Base-by-base conservation (phyloP, 148 eudicot genomes). In the Fagopyrum tataricum region DNA sequence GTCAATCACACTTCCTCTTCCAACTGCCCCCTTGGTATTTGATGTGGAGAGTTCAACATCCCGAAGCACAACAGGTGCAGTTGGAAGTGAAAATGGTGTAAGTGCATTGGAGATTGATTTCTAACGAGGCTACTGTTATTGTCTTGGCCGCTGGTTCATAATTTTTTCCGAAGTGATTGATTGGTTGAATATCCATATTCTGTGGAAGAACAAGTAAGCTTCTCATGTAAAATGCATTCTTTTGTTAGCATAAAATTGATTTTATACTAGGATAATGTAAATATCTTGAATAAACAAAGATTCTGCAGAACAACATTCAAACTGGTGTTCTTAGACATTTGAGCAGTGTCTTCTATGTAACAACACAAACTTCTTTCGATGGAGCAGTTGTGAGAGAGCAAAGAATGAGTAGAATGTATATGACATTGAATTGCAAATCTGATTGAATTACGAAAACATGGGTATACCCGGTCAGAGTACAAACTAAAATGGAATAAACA, bases 1-100 rank as follows among this genome's bases (percentile, higher is more conserved):
- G 7, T 44, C 72, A 0, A 8, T 15, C 21, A 20, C 0, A 5
- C 51, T 64, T 37, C 69, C 69, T 64, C 69, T 37, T 64, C 69
- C 69, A 64, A 64, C 69, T 15, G 26, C 69, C 9, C 69, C 69
- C 18, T 64, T 37, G 42, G 37, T 64, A 64, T 64, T 64, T 64
- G 69, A 64, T 39, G 69, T 64, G 2, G 43, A 64, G 10, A 9
- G 11, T 64, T 64, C 69, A 15, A 13, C 7, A 14, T 64, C 69
- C 3, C 14, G 44, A 13, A 64, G 44, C 44, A 31, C 69, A 37
- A 14, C 44, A 64, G 44, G 26, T 15, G 10, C 44, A 31, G 43
- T 14, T 1, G 69, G 39, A 37, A 6, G 15, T 64, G 69, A 39
- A 64, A 64, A 14, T 14, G 69, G 44, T 7, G 18, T 43, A 64